phyloP scores from a whole-genome alignment of 2,329 filamentous ascomycete species.

The Gyromitra esculenta region DNA sequence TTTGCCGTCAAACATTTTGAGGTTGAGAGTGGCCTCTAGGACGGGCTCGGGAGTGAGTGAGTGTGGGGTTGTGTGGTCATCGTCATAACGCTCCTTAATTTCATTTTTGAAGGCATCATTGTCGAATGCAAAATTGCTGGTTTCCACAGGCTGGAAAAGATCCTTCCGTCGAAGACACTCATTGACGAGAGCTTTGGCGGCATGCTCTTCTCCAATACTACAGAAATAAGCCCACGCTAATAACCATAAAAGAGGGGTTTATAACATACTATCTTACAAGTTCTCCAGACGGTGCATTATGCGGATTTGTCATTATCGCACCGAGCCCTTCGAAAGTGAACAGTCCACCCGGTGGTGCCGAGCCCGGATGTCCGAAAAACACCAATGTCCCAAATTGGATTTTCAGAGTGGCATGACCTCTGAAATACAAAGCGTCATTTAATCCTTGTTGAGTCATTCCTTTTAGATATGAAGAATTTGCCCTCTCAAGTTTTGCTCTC shows the following conservation, averaged over 20 bases:
- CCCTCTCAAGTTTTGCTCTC: conserved; percentile 42
- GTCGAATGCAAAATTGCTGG: conserved; percentile 49
- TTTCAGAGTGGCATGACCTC: conserved; percentile 55
- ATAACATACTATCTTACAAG: conserved; percentile 55
- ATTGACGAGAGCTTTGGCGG: conserved; percentile 51
- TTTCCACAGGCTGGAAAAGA: conserved; percentile 51
- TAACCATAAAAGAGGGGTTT: not conserved
- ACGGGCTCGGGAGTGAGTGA: conserved; percentile 52
- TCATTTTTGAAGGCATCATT: conserved; percentile 43
- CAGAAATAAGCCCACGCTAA: conserved; percentile 7
- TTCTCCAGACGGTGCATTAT: conserved; percentile 47
- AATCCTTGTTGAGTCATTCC: conserved; percentile 51
- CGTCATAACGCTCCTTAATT: not conserved
- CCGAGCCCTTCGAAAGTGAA: conserved; percentile 54
- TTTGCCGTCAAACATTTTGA: conserved; percentile 31
- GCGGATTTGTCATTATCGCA: conserved; percentile 46
- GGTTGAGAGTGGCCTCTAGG: conserved; percentile 48
- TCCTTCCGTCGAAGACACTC: conserved; percentile 44
- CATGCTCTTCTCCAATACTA: conserved; percentile 50
- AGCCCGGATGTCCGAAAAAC: conserved; percentile 55
- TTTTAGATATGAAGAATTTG: conserved; percentile 55
- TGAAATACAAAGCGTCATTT: conserved; percentile 55
- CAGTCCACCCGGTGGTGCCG: conserved; percentile 19
- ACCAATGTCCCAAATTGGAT: conserved; percentile 57
- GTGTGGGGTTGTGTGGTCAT: conserved; percentile 10